These are phyloP conservation scores for Echium plantagineum DNA, from an alignment of 257 asterid species.

Conservation along the genomic window DNA sequence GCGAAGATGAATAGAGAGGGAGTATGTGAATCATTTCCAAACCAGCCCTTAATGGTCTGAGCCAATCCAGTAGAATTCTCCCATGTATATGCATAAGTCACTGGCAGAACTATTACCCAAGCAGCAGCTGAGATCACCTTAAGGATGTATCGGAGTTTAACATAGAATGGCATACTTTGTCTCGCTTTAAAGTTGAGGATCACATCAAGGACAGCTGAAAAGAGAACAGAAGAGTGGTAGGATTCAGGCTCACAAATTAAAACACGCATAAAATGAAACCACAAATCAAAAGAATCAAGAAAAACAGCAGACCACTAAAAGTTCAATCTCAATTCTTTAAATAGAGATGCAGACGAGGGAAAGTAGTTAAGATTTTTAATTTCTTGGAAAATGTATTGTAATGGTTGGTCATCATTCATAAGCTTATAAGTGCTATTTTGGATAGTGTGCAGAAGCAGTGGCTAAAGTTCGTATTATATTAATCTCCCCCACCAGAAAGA, in stretches of 20 bases:
- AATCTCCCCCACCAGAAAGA: neutral
- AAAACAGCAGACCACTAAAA: neutral
- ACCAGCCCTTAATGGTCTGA: constrained; percentile 81
- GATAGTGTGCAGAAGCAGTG: no score
- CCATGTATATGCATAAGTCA: constrained; percentile 93
- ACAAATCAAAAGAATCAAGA: neutral
- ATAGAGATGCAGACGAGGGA: no score
- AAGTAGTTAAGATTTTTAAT: no score
- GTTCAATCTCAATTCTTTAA: no score
- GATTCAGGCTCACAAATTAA: neutral
- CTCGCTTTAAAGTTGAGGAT: constrained; percentile 85
- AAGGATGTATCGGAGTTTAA: constrained; percentile 75
- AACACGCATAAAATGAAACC: neutral
- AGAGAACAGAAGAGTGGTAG: neutral
- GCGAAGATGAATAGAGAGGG: constrained; percentile 85
- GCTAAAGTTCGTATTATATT: no score
- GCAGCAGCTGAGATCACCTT: constrained; percentile 87
- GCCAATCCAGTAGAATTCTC: constrained; percentile 85
- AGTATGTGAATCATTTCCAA: constrained; percentile 68
- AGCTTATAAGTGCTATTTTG: no score
- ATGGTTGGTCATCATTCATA: no score
- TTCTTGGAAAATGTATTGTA: no score
- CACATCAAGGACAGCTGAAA: constrained; percentile 85
- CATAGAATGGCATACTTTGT: constrained; percentile 82
- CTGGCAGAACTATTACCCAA: constrained; percentile 91